These are phyloP conservation scores for Obba rivulosa DNA, from an alignment of 768 basidiomycete genomes.

Conservation along the genomic window DNA sequence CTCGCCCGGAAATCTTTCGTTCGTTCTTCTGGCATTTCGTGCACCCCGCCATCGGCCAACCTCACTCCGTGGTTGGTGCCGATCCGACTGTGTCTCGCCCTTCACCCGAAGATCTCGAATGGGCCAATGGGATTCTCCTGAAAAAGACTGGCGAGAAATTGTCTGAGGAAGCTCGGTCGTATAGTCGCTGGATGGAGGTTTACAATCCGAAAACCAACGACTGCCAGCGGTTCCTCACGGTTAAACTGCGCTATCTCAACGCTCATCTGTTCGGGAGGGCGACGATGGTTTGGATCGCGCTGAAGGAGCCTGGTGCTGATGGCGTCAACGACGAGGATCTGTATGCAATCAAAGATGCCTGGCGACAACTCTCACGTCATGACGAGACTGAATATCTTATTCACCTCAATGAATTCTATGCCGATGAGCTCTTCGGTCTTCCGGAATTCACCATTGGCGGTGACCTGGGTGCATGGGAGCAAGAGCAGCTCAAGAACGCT, in stretches of 20 bases:
- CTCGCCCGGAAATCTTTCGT: too few species aligned
- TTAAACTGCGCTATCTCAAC: conserved; percentile 4
- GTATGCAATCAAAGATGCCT: conserved; percentile 9
- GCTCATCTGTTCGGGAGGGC: conserved; percentile 7
- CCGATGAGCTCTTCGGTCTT: neutral
- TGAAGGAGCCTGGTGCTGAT: neutral
- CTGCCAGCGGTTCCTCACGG: neutral
- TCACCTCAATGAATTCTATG: neutral
- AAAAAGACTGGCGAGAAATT: neutral
- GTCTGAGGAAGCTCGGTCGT: neutral
- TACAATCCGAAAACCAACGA: neutral
- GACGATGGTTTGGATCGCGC: conserved; percentile 9
- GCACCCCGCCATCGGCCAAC: too few species aligned
- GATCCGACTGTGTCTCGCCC: conserved; percentile 3
- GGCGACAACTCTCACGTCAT: conserved; percentile 4
- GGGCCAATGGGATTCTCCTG: neutral
- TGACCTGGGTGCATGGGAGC: neutral
- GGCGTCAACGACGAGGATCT: neutral
- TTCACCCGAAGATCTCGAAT: neutral
- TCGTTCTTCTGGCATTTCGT: too few species aligned
- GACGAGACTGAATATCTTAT: conserved; percentile 3
- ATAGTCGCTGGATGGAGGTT: conserved; percentile 3
- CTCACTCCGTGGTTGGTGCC: neutral
- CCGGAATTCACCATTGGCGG: neutral
- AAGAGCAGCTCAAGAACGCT: neutral